Percentiles rank a stretch among this genome's conserved stretches.
These are phyloP conservation scores for Suhomyces anneliseae DNA, from an alignment of 1,139 yeast species.

Conservation along the genomic window DNA sequence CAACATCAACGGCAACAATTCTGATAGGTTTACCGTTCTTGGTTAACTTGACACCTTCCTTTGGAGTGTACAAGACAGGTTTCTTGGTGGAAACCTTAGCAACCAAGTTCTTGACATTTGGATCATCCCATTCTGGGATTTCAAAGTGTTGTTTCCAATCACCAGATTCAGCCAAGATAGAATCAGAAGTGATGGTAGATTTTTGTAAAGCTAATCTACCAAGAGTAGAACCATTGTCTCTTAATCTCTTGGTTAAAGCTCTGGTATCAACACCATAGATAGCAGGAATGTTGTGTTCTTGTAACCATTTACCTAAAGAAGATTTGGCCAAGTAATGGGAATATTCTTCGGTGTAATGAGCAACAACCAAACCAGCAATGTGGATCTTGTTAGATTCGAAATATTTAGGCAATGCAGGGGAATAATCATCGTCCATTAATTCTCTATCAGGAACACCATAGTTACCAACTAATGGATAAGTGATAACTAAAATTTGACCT, in stretches of 20 bases:
- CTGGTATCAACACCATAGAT: slow-evolving; percentile 98
- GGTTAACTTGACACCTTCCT: slow-evolving; percentile 51
- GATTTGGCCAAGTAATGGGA: slow-evolving; percentile 93
- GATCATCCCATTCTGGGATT: slow-evolving; percentile 88
- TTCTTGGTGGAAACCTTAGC: slow-evolving; percentile 81
- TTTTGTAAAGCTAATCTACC: slow-evolving; percentile 78
- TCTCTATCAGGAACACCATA: slow-evolving; percentile 97
- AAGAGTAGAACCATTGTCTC: slow-evolving; percentile 89
- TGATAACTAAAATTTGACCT: slow-evolving; percentile 95
- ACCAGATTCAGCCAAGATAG: slow-evolving; percentile 32
- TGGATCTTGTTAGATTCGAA: slow-evolving; percentile 92
- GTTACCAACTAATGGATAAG: slow-evolving; percentile 96
- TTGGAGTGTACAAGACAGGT: slow-evolving; percentile 68
- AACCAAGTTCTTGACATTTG: slow-evolving; percentile 87
- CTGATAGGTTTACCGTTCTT: slow-evolving; percentile 76
- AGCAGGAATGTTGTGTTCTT: slow-evolving; percentile 90
- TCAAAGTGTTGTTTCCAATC: slow-evolving; percentile 66
- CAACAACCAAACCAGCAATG: slow-evolving; percentile 95
- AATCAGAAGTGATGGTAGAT: slow-evolving; percentile 37
- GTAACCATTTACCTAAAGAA: slow-evolving; percentile 91
- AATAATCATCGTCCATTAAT: slow-evolving; percentile 66
- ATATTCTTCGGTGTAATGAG: slow-evolving; percentile 94
- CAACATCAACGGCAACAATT: slow-evolving; percentile 91
- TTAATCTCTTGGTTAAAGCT: slow-evolving; percentile 86
- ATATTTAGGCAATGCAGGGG: slow-evolving; percentile 80